Conservation (phyloP, 169 alveolate species). For the Eimeria falciformis region DNA sequence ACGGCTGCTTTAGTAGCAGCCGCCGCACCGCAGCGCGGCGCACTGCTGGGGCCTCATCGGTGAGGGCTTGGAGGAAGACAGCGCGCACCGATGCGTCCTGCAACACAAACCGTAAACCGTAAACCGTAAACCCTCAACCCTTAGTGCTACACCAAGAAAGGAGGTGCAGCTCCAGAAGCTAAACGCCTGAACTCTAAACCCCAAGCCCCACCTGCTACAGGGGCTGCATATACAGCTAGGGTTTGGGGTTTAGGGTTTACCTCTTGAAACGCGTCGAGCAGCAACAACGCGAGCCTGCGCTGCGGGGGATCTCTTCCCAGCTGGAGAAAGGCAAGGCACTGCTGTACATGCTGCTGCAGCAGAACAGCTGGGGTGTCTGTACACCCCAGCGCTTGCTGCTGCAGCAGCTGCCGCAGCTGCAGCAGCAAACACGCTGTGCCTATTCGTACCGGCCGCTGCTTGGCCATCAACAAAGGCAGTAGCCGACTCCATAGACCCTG, state of each 20-base stretch:
- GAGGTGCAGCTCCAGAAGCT: background rate
- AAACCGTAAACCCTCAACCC: constrained; percentile 9
- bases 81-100: constrained; percentile 28
- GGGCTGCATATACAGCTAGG: background rate
- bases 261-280: constrained; percentile 48
- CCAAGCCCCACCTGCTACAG: background rate
- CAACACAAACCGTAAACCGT: background rate
- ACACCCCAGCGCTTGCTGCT: background rate
- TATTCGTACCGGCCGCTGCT: constrained; percentile 43
- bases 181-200: background rate
- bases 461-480: constrained; percentile 61
- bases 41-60: constrained; percentile 60
- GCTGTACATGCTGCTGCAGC: constrained; percentile 39
- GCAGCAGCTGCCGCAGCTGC: constrained; percentile 64
- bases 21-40: constrained; percentile 66
- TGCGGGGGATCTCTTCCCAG: constrained; percentile 32
- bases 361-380: background rate
- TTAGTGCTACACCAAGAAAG: background rate
- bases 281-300: constrained; percentile 63
- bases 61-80: background rate
- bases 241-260: background rate
- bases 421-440: constrained; percentile 58
- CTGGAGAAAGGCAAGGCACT: constrained; percentile 13
- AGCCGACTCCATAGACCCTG: constrained; percentile 66
- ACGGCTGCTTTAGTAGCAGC: constrained; percentile 31